Evolutionary conservation across 371 early-diverging fungal species (phyloP).

Genomic region (Gilbertella persicaria): DNA sequence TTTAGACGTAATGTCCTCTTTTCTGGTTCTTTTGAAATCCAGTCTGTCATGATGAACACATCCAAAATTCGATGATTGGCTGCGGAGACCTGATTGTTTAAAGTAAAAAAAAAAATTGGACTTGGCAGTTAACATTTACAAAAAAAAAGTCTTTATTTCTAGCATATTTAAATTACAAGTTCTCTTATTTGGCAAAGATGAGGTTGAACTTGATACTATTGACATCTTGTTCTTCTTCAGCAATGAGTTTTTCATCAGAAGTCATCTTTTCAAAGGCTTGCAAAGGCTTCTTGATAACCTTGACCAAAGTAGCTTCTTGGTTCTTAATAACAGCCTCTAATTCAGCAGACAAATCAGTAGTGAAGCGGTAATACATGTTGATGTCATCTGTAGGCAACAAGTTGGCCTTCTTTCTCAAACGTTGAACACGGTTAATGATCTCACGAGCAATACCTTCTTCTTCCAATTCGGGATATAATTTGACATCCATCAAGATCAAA

Average conservation of each 20-base stretch:
- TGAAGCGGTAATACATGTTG: slow-evolving; percentile 76
- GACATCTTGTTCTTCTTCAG: slow-evolving; percentile 80
- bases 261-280: slow-evolving; percentile 34
- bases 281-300: slow-evolving; percentile 73
- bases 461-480: slow-evolving; percentile 80
- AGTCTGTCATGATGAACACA: no score
- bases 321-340: slow-evolving; percentile 69
- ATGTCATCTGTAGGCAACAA: slow-evolving; percentile 90
- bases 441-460: slow-evolving; percentile 97
- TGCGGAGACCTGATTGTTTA: no score
- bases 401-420: slow-evolving; percentile 91
- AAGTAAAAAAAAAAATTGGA: no score
- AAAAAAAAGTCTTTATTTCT: background rate
- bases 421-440: slow-evolving; percentile 97
- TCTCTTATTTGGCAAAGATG: slow-evolving; percentile 38
- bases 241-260: slow-evolving; percentile 51
- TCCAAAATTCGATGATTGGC: no score
- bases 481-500: slow-evolving; percentile 88
- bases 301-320: slow-evolving; percentile 74
- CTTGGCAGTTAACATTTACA: no score
- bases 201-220: slow-evolving; percentile 43
- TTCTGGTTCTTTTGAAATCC: no score
- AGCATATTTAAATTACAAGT: background rate
- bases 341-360: slow-evolving; percentile 66
- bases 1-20: no score